Evolutionary conservation across 371 early-diverging fungal genomes (phyloP).

Genomic region (Chytridium lagenaria): DNA sequence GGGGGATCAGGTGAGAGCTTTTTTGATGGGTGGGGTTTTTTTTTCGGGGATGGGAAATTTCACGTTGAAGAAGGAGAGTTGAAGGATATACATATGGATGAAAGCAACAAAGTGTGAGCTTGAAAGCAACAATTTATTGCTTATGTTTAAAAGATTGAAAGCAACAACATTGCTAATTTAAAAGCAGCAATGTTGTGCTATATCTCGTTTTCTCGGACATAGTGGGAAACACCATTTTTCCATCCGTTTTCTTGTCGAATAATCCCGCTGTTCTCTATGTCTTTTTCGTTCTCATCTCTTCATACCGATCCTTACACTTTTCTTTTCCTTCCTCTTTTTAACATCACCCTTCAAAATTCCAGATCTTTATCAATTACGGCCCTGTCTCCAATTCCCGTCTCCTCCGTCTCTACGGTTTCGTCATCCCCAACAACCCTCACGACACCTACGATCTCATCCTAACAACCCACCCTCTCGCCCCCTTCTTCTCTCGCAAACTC

Average conservation of each 20-base stretch:
- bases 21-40: background rate
- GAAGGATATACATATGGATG: too few species aligned
- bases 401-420: constrained; percentile 44
- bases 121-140: too few species aligned
- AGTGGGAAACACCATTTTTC: too few species aligned
- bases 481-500: constrained; percentile 33
- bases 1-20: constrained; percentile 39
- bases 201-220: too few species aligned
- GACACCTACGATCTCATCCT: constrained; percentile 36
- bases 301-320: background rate
- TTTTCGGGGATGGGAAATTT: background rate
- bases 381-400: constrained; percentile 32
- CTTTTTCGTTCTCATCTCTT: too few species aligned
- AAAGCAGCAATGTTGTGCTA: too few species aligned
- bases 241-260: too few species aligned
- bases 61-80: too few species aligned
- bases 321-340: background rate
- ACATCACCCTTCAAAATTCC: background rate
- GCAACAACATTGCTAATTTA: too few species aligned
- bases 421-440: constrained; percentile 35
- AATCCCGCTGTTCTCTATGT: too few species aligned
- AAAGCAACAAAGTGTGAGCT: too few species aligned
- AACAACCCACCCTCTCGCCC: constrained; percentile 32
- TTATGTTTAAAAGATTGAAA: too few species aligned
- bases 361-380: constrained; percentile 47